Evolutionary conservation across 768 basidiomycete species (phyloP).

Genomic region (Asterophora lycoperdoides): DNA sequence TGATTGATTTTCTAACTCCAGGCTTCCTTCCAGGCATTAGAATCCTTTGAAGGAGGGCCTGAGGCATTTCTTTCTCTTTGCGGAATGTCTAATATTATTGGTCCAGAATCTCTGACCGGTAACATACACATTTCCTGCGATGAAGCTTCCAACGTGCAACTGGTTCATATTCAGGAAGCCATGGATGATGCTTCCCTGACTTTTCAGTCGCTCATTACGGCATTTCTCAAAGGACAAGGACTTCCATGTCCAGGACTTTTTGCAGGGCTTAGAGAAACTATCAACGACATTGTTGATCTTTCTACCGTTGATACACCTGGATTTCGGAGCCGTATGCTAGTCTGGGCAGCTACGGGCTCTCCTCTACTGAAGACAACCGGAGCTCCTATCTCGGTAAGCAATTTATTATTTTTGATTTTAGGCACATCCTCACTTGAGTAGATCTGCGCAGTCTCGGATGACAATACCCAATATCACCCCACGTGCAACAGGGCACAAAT

Average conservation of each 20-base stretch:
- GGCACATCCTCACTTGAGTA: too few relatives aligned
- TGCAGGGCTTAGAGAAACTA: not conserved
- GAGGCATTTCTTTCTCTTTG: not conserved
- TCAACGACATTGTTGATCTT: not conserved
- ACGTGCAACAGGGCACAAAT: too few relatives aligned
- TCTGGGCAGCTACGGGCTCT: constrained; percentile 6
- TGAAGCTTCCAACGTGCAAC: too few relatives aligned
- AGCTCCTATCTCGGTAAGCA: not conserved
- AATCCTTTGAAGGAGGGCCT: constrained; percentile 1
- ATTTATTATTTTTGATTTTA: too few relatives aligned
- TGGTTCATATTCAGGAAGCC: too few relatives aligned
- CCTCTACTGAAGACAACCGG: not conserved
- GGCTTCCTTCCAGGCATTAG: not conserved
- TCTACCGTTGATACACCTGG: not conserved
- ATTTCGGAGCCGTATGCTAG: constrained; percentile 1
- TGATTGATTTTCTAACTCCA: too few relatives aligned
- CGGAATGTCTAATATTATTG: not conserved
- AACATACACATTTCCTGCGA: too few relatives aligned
- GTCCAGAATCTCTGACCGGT: not conserved
- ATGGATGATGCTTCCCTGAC: not conserved
- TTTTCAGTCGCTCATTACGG: not conserved
- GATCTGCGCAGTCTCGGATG: too few relatives aligned
- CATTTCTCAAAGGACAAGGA: not conserved
- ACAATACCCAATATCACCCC: too few relatives aligned
- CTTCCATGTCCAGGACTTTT: not conserved